Base-by-base conservation (phyloP, 192 early-diverging fungal species). In the Martensiomyces pterosporus region DNA sequence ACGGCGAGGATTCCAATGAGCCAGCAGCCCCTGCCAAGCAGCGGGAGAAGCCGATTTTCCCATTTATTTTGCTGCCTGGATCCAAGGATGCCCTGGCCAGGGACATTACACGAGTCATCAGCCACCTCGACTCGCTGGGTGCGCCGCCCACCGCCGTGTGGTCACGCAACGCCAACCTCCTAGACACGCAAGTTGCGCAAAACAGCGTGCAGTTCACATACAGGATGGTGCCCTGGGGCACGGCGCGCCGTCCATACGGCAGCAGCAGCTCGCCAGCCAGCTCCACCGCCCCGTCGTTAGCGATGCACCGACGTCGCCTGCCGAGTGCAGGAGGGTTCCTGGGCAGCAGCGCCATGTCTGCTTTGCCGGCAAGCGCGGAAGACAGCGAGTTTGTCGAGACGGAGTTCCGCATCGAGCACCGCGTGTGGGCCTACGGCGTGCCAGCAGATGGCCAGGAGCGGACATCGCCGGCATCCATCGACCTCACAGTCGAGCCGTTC, bases 391-490 rank as follows among this genome's bases (percentile, higher is more conserved):
- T 43, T 18, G 55, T 51, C 3, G 69, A 64, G 27, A 35, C 27
- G 7, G 70, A 74, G 51, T 14, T 67, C 22, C 70, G 70, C 19
- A 60, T 74, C 18, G 70, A 74, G 44, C 70, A 74, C 17, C 58
- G 64, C 1, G 48, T 67, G 14, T 74, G 70, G 70, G 64, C 59
- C 9, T 35, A 45, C 9, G 58, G 58, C 0, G 24, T 36, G 1
- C 33, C 35, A 10, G 27, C 57, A 8, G 46, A 26, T 10, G 33
- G 25, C 10, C 17, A 44, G 13, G 41, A 44, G 51, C 44, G 38
- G 13, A 46, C 32, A 24, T 21, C 25, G 19, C 29, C 29, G 29
- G 61, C 61, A 0, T n/a, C 34, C 14, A 40, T 74, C 9, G 39
- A 35, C 3, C 18, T 74, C 2, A 15, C 22, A 0, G 48, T 62